Conservation (phyloP, 345 rosid genomes). For the Syzygium jambos region DNA sequence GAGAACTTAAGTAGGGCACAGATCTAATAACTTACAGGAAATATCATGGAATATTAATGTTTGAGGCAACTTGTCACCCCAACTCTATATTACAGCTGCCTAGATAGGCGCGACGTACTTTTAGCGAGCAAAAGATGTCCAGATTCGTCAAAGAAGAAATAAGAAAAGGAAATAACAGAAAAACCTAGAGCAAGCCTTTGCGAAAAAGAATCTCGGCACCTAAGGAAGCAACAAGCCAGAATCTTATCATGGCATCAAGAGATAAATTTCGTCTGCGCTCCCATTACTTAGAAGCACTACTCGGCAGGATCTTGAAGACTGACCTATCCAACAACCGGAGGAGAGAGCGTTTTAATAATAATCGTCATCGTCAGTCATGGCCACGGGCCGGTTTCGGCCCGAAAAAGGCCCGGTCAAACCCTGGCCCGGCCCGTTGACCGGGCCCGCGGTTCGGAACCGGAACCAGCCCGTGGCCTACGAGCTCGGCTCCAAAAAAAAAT, state of each 20-base stretch:
- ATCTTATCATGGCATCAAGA: background rate
- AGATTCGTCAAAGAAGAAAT: background rate
- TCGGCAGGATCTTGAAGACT: slow-evolving; percentile 53
- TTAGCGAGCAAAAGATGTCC: background rate
- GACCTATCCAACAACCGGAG: slow-evolving; percentile 3
- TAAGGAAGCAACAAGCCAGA: background rate
- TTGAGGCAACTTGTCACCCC: too few species aligned
- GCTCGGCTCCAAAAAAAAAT: too few species aligned
- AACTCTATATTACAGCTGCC: background rate
- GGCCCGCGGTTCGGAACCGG: too few species aligned
- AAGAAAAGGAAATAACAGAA: background rate
- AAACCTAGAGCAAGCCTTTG: background rate
- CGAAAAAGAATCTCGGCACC: background rate
- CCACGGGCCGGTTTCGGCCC: too few species aligned
- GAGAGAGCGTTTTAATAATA: too few species aligned
- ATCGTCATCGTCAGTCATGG: too few species aligned
- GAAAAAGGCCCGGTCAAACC: too few species aligned
- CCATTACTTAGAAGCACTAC: slow-evolving; percentile 57
- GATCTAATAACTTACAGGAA: too few species aligned
- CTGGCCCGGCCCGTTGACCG: too few species aligned
- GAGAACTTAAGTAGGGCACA: too few species aligned
- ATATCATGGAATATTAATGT: too few species aligned
- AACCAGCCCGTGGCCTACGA: too few species aligned
- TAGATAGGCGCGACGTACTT: background rate
- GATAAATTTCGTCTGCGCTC: slow-evolving; percentile 7